Evolutionary conservation across 768 basidiomycete species (phyloP).

Genomic region (Psilocybe azurescens): DNA sequence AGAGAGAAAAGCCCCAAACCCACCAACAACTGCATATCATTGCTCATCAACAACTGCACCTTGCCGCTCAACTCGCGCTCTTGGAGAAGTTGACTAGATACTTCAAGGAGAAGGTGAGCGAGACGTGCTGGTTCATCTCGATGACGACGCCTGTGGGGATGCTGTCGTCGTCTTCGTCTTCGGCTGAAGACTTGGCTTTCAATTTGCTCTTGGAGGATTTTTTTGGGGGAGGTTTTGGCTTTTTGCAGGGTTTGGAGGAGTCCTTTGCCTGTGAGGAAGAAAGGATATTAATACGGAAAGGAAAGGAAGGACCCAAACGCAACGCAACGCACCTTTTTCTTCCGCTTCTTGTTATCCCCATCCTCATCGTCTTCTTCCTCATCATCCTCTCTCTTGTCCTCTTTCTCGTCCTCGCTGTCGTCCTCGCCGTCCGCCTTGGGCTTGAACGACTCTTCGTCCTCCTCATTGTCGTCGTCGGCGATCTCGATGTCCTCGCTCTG

Average conservation of each 20-base stretch:
- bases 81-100: constrained; percentile 98
- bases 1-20: constrained; percentile 12
- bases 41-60: constrained; percentile 35
- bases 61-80: constrained; percentile 61
- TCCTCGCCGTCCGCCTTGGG: constrained; percentile 48
- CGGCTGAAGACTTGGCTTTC: constrained; percentile 62
- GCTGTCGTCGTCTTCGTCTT: constrained; percentile 55
- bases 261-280: constrained; percentile 35
- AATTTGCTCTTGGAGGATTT: constrained; percentile 50
- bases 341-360: constrained; percentile 69
- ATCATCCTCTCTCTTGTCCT: constrained; percentile 57
- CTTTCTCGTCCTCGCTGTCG: constrained; percentile 51
- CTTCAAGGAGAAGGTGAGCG: constrained; percentile 94
- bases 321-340: constrained; percentile 58
- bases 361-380: constrained; percentile 31
- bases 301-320: not conserved
- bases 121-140: constrained; percentile 90
- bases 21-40: constrained; percentile 33
- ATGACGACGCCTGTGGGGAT: constrained; percentile 58
- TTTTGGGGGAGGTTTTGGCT: constrained; percentile 36
- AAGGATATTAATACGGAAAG: not conserved
- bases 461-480: constrained; percentile 47
- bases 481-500: constrained; percentile 5
- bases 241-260: constrained; percentile 46
- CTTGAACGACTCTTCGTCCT: constrained; percentile 53